A percentile compares a stretch with the other conserved stretches of the same genome.
phyloP scores from a whole-genome alignment of 208 protist species.

The Leptomonas pyrrhocoris region DNA sequence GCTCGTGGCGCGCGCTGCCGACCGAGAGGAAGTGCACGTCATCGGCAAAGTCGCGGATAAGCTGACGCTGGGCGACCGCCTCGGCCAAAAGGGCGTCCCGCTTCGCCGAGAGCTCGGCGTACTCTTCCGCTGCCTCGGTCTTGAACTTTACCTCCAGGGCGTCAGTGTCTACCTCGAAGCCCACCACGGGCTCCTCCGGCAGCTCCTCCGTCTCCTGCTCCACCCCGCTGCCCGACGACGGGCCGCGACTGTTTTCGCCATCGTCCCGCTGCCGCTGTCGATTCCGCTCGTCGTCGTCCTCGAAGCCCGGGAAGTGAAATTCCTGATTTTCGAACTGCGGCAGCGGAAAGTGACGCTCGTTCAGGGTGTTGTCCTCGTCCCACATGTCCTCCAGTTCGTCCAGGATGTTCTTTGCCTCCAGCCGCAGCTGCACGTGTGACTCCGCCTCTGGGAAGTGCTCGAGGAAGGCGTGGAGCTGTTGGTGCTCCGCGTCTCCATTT shows the following conservation, averaged over 20 bases:
- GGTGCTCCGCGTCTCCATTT: constrained; percentile 32
- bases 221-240: not conserved
- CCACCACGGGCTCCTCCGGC: constrained; percentile 29
- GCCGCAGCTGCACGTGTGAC: constrained; percentile 66
- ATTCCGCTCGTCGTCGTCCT: constrained; percentile 8
- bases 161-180: constrained; percentile 50
- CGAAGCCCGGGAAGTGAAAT: constrained; percentile 1
- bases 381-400: constrained; percentile 38
- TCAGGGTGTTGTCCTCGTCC: constrained; percentile 14
- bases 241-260: constrained; percentile 1
- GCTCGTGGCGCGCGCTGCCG: constrained; percentile 28
- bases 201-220: not conserved
- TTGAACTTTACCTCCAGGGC: constrained; percentile 55
- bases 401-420: constrained; percentile 62
- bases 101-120: constrained; percentile 49
- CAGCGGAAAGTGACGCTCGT: constrained; percentile 24
- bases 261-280: not conserved
- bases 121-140: constrained; percentile 62
- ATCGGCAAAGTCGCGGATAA: constrained; percentile 45
- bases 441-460: constrained; percentile 69
- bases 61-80: constrained; percentile 41
- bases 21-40: constrained; percentile 68
- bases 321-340: constrained; percentile 19
- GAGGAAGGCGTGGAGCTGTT: constrained; percentile 53
- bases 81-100: constrained; percentile 50